These are phyloP conservation scores for Aspergillus ustus DNA, from an alignment of 2,329 filamentous ascomycete genomes.

Conservation along the genomic window DNA sequence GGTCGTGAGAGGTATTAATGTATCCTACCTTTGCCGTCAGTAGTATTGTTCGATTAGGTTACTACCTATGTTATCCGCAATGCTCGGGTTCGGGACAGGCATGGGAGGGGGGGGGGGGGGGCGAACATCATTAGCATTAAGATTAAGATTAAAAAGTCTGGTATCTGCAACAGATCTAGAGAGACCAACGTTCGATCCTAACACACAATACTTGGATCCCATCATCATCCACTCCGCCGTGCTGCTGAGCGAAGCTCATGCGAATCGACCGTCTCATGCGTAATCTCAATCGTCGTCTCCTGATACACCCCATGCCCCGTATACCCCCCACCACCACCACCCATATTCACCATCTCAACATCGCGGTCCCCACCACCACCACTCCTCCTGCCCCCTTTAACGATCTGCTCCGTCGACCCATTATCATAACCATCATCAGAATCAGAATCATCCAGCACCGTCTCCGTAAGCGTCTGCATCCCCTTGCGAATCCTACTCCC, in stretches of 20 bases:
- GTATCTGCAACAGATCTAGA: no score
- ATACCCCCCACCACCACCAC: no score
- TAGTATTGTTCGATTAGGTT: no score
- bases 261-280: constrained; percentile 36
- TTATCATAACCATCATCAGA: constrained; percentile 36
- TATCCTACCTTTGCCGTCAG: no score
- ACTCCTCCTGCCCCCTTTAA: constrained; percentile 34
- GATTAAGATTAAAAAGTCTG: no score
- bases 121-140: no score
- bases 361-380: constrained; percentile 10
- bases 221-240: background rate
- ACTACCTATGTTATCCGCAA: no score
- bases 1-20: no score
- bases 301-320: constrained; percentile 42
- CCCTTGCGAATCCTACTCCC: constrained; percentile 29
- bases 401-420: constrained; percentile 49
- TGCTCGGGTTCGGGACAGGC: no score
- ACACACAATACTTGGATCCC: no score
- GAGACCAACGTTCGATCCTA: no score
- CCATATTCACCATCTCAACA: constrained; percentile 37
- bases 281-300: constrained; percentile 49
- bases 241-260: background rate
- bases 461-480: constrained; percentile 23
- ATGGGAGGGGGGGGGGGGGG: no score
- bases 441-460: constrained; percentile 36